Evolutionary conservation across 805 yeast genomes (phyloP), one percentile per base, ranked within the genome.

Genomic region (Jamesozyma jinghongensis): DNA sequence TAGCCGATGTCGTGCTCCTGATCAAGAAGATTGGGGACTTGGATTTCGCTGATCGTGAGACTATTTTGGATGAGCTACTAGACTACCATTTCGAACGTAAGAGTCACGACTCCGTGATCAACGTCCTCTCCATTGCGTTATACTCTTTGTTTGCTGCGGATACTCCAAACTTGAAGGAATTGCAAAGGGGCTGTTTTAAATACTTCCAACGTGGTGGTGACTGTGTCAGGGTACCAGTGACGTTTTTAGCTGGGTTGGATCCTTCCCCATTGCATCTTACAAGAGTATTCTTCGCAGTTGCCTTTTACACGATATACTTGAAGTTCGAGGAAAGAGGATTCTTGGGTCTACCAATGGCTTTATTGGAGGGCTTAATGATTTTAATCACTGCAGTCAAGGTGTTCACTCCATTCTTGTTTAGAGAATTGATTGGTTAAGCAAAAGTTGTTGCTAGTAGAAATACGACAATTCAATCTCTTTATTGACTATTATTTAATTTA

Each of bases 131-230:
- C 3, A 79, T 90, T 51, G 97, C 98, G 0, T 71, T 92, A 40
- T 92, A 84, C 67, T 70, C 90, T 2, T 68, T 92, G 42, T 92
- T 92, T 63, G 94, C 95, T 4, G 98, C 97, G 14, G 85, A 85
- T 49, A 71, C 70, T 41, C 65, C 66, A 22, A 70, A 82, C 44
- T 70, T 92, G 49, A 65, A 65, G 47, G 73, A 83, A 27, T 69
- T 92, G 46, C 97, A 88, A 66, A 67, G 63, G 36, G 98, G 98
- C 7, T 92, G 98, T 63, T 86, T 87, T 71, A 68, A 68, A 42
- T 92, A 92, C 64, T 86, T 92, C 70, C 65, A 71, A 57, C 70
- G 74, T 38, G 98, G 97, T 32, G 97, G 97, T 18, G 77, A 69
- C 39, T 81, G 87, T 55, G 75, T 85, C 16, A 58, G 64, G 17